Conservation (phyloP, 73 alveolate species). For the Breviolum minutum region DNA sequence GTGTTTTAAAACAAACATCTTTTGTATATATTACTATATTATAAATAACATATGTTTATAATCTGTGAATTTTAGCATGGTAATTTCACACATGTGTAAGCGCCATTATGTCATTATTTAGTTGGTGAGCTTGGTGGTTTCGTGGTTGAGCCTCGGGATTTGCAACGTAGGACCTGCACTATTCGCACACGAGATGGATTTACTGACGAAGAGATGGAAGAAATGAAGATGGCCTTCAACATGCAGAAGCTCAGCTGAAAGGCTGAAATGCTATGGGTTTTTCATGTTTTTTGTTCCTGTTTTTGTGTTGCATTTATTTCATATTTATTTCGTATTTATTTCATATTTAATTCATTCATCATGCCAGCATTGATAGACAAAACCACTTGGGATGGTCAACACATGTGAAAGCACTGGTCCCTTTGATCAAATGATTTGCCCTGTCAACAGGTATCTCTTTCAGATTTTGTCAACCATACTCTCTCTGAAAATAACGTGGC, state of each 20-base stretch:
- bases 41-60: no score
- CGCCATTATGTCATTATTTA: no score
- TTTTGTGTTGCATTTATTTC: background rate
- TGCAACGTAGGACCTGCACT: slow-evolving; percentile 24
- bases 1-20: no score
- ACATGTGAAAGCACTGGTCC: no score
- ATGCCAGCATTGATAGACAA: no score
- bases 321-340: background rate
- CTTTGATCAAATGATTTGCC: no score
- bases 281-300: background rate
- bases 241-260: slow-evolving; percentile 27
- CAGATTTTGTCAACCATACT: no score
- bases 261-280: background rate
- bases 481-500: no score
- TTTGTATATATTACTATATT: no score
- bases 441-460: no score
- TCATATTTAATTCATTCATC: background rate
- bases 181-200: slow-evolving; percentile 74
- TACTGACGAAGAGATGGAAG: slow-evolving; percentile 71
- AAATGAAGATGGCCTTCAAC: slow-evolving; percentile 46
- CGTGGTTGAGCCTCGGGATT: background rate
- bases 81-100: background rate
- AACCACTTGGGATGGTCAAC: no score
- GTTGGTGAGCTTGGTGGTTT: no score
- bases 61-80: background rate